Evolutionary conservation across 352 stramenopile species (phyloP), one percentile per base, ranked within the genome.

Genomic region (Globisporangium middletonii): DNA sequence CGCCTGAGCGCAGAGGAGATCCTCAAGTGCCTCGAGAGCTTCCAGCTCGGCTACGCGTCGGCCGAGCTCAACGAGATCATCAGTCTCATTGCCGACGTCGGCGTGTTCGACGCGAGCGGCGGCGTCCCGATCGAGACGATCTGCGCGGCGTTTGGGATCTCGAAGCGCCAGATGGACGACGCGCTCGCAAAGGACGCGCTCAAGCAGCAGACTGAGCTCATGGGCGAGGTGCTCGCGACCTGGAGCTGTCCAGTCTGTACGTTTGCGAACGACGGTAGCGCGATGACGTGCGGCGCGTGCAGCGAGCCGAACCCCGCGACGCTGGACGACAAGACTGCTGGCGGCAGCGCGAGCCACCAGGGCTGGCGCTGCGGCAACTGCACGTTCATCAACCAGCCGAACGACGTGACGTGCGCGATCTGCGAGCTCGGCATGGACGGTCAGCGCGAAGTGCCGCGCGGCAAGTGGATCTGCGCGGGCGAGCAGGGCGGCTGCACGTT

Each of bases 401-500:
- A 68, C 35, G 84, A 95, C 58, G 72, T 73, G 38, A 77, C 72
- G 15, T 95, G 86, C 48, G 78, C 79, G 35, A 88, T 95, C 41
- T 95, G 86, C 49, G 82, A 95, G 57, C 68, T 95, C 26, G 82
- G 85, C n/a, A 73, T 83, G 68, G 75, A 87, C 41, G 86, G 86
- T 7, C 75, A 89, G 59, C 79, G 86, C 15, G 79, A 80, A 35
- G 83, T 95, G 12, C 82, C 86, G 8, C 79, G 80, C 15, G 84
- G 79, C 64, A 92, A 93, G 59, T 95, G 86, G 86, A 73, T 94
- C 19, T 95, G 86, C 50, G 83, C 83, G 1, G 75, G 79, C 3
- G 84, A 93, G 43, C 79, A 94, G 50, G 86, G 86, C 51, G 86
- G 86, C 52, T 95, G 84, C 66, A 95, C 86, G 42, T 94, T 92